A percentile compares a stretch with the other conserved stretches of the same genome.
These are phyloP conservation scores for Pythium pyrilobum DNA, from an alignment of 352 stramenopile genomes.

Conservation along the genomic window DNA sequence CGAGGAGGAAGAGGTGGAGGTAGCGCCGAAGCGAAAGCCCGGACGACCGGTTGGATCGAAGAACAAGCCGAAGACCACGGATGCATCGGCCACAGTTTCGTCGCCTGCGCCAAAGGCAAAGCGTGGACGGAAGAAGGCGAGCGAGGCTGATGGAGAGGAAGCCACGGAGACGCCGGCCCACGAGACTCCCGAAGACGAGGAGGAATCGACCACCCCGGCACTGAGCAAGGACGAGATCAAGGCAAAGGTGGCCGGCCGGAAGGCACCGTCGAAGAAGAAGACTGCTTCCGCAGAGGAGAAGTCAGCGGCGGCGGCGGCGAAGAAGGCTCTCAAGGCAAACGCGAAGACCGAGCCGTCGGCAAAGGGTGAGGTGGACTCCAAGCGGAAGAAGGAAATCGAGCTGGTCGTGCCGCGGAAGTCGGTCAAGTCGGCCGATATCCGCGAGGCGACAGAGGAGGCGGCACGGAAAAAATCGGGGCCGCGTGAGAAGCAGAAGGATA, in stretches of 20 bases:
- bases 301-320: conserved; percentile 16
- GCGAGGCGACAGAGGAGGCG: conserved; percentile 64
- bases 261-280: conserved; percentile 67
- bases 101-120: conserved; percentile 16
- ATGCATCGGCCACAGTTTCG: conserved; percentile 9
- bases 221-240: conserved; percentile 79
- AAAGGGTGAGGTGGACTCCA: conserved; percentile 57
- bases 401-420: conserved; percentile 70
- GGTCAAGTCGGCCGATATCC: conserved; percentile 71
- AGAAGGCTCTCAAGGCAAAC: conserved; percentile 31
- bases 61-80: conserved; percentile 35
- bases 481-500: conserved; percentile 48
- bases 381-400: conserved; percentile 79
- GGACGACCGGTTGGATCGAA: conserved; percentile 33
- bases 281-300: conserved; percentile 20
- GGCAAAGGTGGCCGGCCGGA: conserved; percentile 62
- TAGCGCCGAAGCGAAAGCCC: conserved; percentile 32
- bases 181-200: conserved; percentile 28
- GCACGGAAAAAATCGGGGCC: conserved; percentile 52
- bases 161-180: conserved; percentile 8
- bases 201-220: conserved; percentile 24
- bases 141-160: conserved; percentile 10
- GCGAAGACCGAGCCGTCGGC: conserved; percentile 33
- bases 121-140: conserved; percentile 20
- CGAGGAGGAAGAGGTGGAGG: conserved; percentile 3